Percentiles rank a stretch among this genome's conserved stretches.
Evolutionary conservation across 2,329 filamentous ascomycete species (phyloP).

Genomic region (Cladobotryum protrusum): DNA sequence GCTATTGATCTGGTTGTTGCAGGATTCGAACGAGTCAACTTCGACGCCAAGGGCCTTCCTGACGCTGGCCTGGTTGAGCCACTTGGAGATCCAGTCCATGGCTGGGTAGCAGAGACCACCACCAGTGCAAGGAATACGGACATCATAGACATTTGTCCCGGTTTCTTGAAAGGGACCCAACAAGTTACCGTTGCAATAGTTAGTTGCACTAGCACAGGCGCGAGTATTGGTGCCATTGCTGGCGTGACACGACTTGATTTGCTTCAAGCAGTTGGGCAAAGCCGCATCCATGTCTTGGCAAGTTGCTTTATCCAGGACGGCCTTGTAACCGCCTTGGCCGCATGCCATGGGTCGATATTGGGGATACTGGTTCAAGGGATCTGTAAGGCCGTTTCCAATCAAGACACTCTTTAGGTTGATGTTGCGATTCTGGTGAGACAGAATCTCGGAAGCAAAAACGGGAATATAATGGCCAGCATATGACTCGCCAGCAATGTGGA

Average conservation of each 20-base stretch:
- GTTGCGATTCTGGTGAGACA: constrained; percentile 89
- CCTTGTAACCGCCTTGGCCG: constrained; percentile 84
- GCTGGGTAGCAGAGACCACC: constrained; percentile 82
- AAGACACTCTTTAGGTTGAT: constrained; percentile 94
- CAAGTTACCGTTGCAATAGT: constrained; percentile 92
- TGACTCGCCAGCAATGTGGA: constrained; percentile 94
- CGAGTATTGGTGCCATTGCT: constrained; percentile 85
- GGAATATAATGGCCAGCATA: constrained; percentile 95
- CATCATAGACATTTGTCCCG: constrained; percentile 89
- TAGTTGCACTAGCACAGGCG: constrained; percentile 73
- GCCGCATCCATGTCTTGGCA: constrained; percentile 89
- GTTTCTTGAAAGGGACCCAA: constrained; percentile 89
- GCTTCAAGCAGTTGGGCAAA: constrained; percentile 75
- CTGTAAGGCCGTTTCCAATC: constrained; percentile 93
- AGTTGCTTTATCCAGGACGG: constrained; percentile 68
- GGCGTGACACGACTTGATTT: constrained; percentile 87
- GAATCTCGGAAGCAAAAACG: constrained; percentile 82
- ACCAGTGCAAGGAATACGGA: constrained; percentile 74
- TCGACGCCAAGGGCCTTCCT: constrained; percentile 84
- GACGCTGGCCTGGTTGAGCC: constrained; percentile 76
- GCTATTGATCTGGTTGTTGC: constrained; percentile 96
- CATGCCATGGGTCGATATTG: constrained; percentile 98
- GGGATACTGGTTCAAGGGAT: constrained; percentile 84
- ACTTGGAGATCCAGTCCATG: constrained; percentile 78
- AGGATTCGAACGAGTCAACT: constrained; percentile 80